phyloP scores from a whole-genome alignment of 768 basidiomycete genomes.

The Chalciporus chontae region DNA sequence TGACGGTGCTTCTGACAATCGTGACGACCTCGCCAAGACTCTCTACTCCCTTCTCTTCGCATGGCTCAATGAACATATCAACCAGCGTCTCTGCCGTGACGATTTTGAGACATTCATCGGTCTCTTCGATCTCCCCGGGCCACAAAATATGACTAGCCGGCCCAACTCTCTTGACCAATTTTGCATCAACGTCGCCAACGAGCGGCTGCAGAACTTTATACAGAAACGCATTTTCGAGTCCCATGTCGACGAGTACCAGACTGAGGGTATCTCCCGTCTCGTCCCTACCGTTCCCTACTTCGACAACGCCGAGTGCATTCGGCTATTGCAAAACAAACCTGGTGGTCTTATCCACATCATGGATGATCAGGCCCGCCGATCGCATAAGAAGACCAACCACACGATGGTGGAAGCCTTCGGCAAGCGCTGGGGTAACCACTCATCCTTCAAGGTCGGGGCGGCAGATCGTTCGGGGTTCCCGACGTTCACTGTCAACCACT shows the following conservation, averaged over 20 bases:
- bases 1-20: conserved; percentile 88
- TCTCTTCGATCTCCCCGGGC: conserved; percentile 90
- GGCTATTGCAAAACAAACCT: conserved; percentile 79
- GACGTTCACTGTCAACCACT: conserved; percentile 91
- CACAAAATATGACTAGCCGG: conserved; percentile 84
- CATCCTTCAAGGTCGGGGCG: conserved; percentile 80
- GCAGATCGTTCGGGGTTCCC: conserved; percentile 76
- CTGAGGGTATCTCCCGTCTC: conserved; percentile 71
- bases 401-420: conserved; percentile 93
- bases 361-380: conserved; percentile 90
- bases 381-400: conserved; percentile 86
- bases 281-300: conserved; percentile 76
- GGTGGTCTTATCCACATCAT: conserved; percentile 96
- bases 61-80: conserved; percentile 96
- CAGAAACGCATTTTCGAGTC: conserved; percentile 78
- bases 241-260: conserved; percentile 77
- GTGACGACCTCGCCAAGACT: conserved; percentile 91
- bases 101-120: conserved; percentile 92
- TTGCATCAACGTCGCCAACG: conserved; percentile 94
- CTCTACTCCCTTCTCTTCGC: conserved; percentile 93
- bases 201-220: conserved; percentile 81
- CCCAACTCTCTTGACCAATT: conserved; percentile 95
- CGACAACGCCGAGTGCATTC: conserved; percentile 87
- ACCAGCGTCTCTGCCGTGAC: conserved; percentile 90
- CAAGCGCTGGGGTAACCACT: conserved; percentile 93